Evolutionary conservation across 2,329 filamentous ascomycete species (phyloP), one percentile per base, ranked within the genome.

Genomic region (Aspergillus brunneoviolaceus): DNA sequence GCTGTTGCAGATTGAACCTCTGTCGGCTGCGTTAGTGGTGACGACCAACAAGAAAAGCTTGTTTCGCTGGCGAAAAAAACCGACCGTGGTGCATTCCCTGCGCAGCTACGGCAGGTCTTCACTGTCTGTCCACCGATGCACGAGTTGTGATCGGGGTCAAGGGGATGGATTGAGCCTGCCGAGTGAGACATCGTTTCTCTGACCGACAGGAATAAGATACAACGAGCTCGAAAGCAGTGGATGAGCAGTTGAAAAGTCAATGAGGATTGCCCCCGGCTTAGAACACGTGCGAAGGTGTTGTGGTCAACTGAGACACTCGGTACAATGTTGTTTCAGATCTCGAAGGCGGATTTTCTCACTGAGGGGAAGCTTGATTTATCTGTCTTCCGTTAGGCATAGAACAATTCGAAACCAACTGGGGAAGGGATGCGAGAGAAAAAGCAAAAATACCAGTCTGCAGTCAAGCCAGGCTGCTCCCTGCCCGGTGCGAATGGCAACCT

Each of bases 51-150:
- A 9, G 27, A 27, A 49, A 25, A 39, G 29, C 29, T 49, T 21
- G 5, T 52, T n/a, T 21, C 12, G 19, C 25, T 56, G 27, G 45
- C 14, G 33, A 25, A 51, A 35, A 35, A 14, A 35, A 55, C 55
- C 31, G 68, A 76, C 74, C 74, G 71, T 25, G 74, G 73, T 56
- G 73, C 72, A 60, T 76, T 74, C 0, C 74, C 74, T 19, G 74
- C 74, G 51, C 74, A 76, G 49, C 62, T 62, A n/a, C 67, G 67
- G 61, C 74, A 76, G 49, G 73, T 76, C 14, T 71, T 7, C 25
- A 74, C 71, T 5, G 69, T 73, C 48, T 65, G 66, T 3, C 74
- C 74, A 12, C 73, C 70, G 35, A 72, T 69, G 63, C 74, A 76
- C 11, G 70, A 71, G 7, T 63, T 69, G 51, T 75, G 73, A 4